Evolutionary conservation across 2,329 filamentous ascomycete genomes (phyloP), one percentile per base, ranked within the genome.

Genomic region (Cercospora sojina): DNA sequence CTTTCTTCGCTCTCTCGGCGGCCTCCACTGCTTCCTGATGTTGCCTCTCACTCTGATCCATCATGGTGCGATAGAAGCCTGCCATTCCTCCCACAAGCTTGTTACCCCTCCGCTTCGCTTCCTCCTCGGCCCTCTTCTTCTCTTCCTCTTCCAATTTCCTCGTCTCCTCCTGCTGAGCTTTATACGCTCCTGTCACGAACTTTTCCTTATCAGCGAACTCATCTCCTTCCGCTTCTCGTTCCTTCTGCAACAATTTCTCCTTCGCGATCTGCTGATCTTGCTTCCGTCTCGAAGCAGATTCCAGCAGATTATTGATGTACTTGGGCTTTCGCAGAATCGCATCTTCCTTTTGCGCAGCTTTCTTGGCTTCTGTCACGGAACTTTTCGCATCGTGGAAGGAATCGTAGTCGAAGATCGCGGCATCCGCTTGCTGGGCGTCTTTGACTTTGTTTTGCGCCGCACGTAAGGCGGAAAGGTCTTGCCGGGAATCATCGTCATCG

Each of bases 401-500:
- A 77, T 96, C 92, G 80, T 95, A 96, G 79, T 95, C 91, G 82
- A 93, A 95, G 71, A 95, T 88, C 58, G 87, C 89, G 1, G 90
- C 82, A 73, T 95, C 91, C 8, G 90, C 76, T 66, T 87, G 84
- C 68, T 88, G 83, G 2, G 90, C 91, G 16, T 87, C 86, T 69
- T 88, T 83, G 41, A 87, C 85, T 71, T 90, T 84, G 72, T 86
- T 87, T 62, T 86, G 85, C 31, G 87, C 82, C 32, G 89, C 82
- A 1, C 64, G 65, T 4, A 68, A 32, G 72, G 87, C 86, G 3
- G 90, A 91, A 1, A 92, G 83, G 74, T 93, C 90, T 58, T 73
- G 69, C 23, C 70, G 47, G 38, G 85, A 85, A 75, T 79, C 75
- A 31, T 70, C 72, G 6, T 75, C 75, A n/a, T 78, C 76, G 27